phyloP scores from a whole-genome alignment of 495 filamentous ascomycete genomes.

The Trichocladium uniseriatum region DNA sequence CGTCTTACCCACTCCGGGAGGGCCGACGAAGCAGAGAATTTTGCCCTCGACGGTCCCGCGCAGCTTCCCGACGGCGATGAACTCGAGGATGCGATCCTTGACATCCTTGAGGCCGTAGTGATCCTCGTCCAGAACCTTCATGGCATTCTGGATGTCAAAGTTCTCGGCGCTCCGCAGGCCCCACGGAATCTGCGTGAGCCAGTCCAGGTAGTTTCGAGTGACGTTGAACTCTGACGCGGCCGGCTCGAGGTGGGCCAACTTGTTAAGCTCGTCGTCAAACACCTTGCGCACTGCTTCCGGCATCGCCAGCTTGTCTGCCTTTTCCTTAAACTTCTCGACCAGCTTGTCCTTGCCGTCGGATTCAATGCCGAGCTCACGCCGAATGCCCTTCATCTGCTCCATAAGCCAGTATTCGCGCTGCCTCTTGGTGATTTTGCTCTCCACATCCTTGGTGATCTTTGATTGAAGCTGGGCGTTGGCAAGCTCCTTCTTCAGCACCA shows the following conservation, averaged over 20 bases:
- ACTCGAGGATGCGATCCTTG: constrained; percentile 97
- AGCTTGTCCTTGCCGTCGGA: constrained; percentile 97
- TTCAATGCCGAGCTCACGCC: constrained; percentile 88
- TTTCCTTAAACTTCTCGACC: constrained; percentile 94
- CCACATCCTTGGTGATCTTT: constrained; percentile 97
- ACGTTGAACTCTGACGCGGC: constrained; percentile 98
- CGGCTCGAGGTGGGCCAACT: constrained; percentile 86
- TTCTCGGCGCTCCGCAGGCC: constrained; percentile 93
- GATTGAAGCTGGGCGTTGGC: constrained; percentile 96
- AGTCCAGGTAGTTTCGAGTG: constrained; percentile 97
- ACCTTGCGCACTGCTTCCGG: constrained; percentile 93
- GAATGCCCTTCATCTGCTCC: constrained; percentile 99
- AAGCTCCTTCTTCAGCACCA: constrained; percentile 92
- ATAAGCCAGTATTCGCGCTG: constrained; percentile 98
- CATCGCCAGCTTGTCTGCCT: constrained; percentile 90
- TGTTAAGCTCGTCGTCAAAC: constrained; percentile 97
- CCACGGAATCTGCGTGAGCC: constrained; percentile 98
- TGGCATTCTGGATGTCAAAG: constrained; percentile 86
- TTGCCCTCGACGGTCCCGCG: constrained; percentile 97
- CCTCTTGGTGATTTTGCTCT: constrained; percentile 93
- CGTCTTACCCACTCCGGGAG: constrained; percentile 93
- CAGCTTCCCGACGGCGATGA: constrained; percentile 96
- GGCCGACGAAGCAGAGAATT: constrained; percentile 95
- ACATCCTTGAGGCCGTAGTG: constrained; percentile 97
- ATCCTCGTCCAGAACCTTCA: constrained; percentile 87